Evolutionary conservation across 169 alveolate species (phyloP), one percentile per base, ranked within the genome.

Genomic region (Babesia sp.): DNA sequence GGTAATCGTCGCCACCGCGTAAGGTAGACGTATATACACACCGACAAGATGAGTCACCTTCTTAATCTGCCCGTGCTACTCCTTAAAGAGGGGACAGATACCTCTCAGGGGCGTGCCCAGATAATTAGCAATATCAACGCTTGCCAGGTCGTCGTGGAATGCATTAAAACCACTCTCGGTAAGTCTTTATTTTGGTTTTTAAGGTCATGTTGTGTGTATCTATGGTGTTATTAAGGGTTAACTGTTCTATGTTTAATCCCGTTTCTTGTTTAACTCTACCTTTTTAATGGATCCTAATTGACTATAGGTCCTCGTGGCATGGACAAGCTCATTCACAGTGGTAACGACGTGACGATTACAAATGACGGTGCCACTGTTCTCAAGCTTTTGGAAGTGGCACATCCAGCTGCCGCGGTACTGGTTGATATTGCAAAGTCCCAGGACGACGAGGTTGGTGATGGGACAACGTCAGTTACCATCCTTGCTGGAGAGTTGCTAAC

Each of bases 311-410:
- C 99, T 7, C 80, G 98, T 46, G 99, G 99, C 56, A 96, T 97
- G 99, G 99, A 97, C 85, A 97, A 97, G 81, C 86, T 97, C 83
- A 96, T 97, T 7, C 96, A 96, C 58, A 85, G 86, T 11, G 96
- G 91, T 14, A 83, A 81, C 39, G 93, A 93, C 48, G 93, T 82
- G 9, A 96, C 99, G 11, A 96, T 97, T 66, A 96, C 99, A 22
- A 97, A 97, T 83, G 99, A 97, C 83, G 99, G 99, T 18, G 99
- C 99, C n/a, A 97, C 99, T 11, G 97, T 97, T 48, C 90, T 97
- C 84, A 79, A 83, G 50, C 91, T 96, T 28, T 86, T 97, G 11
- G 96, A 95, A 45, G 94, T 97, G 57, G 96, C 94, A 18, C 99
- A 97, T 71, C 99, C 99, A 11, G 99, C 99, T 16, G 99, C 99